Base-by-base conservation (phyloP, 306 rosid genomes). In the Castanea crenata region DNA sequence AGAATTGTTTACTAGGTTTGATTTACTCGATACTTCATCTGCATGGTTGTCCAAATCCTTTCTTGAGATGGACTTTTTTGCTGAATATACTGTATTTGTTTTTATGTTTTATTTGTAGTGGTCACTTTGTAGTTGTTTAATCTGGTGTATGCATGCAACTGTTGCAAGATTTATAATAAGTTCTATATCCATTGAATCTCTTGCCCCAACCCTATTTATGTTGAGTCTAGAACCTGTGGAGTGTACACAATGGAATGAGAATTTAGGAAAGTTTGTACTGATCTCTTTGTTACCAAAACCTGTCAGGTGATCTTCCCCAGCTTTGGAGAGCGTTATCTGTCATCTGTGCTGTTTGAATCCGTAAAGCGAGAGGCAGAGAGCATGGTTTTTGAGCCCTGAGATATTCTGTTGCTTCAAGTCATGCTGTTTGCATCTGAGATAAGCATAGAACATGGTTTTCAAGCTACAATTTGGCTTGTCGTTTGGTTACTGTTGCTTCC, bases 281-380 rank as follows among this genome's bases (percentile, higher is more conserved):
- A 80, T n/a, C 27, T 49, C 8, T 78, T 73, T 51, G 10, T 71
- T 77, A 69, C 49, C 44, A 58, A 75, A 77, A 70, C 61, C 55
- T 79, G 64, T 34, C 83, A 92, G 97, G 93, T 7, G 73, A 80
- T 92, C 75, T 92, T 92, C 83, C 98, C 97, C 15, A 93, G 98
- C 91, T 91, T 93, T 65, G 98, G 98, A 72, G 98, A 93, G 89
- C 97, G 94, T 55, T 93, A 93, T 55, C 93, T 93, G 16, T 93
- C 98, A 6, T 79, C 94, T 1, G 92, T 90, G 78, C 87, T 92
- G 69, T 92, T 92, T 3, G 94, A 92, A 55, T 84, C 92, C 0
- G 89, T 88, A 29, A 92, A 84, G 85, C 81, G 84, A 78, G 97
- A 92, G 76, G 86, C 94, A 4, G 94, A 90, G 80, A 88, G 51